Base-by-base conservation (phyloP, 2,329 filamentous ascomycete species). In the Ophiostoma quercus region DNA sequence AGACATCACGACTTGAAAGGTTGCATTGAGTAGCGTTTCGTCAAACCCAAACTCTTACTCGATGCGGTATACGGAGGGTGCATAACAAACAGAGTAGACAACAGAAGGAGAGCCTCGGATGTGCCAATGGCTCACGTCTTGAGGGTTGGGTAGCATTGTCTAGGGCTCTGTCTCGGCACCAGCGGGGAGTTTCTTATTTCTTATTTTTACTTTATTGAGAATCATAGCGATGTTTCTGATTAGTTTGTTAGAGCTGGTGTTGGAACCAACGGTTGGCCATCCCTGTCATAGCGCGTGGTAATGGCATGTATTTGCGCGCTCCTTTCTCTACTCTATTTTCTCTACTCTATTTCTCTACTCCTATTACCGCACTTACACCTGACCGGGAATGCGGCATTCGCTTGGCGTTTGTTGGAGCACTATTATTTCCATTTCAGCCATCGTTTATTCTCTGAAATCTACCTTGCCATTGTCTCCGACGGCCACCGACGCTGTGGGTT, bases 291-390 rank as follows among this genome's bases (percentile, higher is more conserved):
- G 51, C 51, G 51, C 22, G 51, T 57, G 51, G 22, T 57, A 22
- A 57, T 57, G 51, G 51, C 22, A 57, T 57, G 51, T 57, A 25
- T 57, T 57, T 57, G 51, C 51, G 51, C 51, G 51, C 22, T 11
- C 51, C 22, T 25, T 25, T 25, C 25, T 47, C 43, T n/a, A n/a
- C 7, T n/a, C 16, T n/a, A n/a, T 19, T 43, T 14, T 6, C 41
- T 43, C 5, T 43, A 5, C 41, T 43, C 16, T 19, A 6, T 43
- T 16, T 43, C 12, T 43, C 14, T 14, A 12, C 16, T 43, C 6
- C 19, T 8, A 47, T 47, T 47, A 19, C 16, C 43, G 14, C 12
- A n/a, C 43, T 34, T 34, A 47, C 11, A 57, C n/a, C n/a, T 57
- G 51, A 25, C 51, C 51, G 51, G 51, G n/a, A 57, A 57, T 57